Base-by-base conservation (phyloP, 768 basidiomycete genomes). In the Psilocybe sp. region DNA sequence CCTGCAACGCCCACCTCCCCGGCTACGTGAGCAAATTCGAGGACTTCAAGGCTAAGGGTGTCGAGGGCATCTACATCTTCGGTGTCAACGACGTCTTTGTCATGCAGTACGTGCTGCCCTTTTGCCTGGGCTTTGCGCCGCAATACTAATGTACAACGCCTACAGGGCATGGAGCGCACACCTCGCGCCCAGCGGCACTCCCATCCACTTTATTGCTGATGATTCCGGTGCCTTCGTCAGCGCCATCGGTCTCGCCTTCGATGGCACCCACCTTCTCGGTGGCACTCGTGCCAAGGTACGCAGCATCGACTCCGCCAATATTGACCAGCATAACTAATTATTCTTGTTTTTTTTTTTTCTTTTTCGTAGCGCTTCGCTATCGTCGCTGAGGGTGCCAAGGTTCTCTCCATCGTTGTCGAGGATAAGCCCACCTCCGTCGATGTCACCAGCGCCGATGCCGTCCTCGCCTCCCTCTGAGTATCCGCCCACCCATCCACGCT, bases 21-120 rank as follows among this genome's bases (percentile, higher is more conserved):
- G 70, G 75, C 9, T 93, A 86, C 70, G 77, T 92, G 55, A 64
- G 76, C 47, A 74, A 76, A 46, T 86, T 80, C 65, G 77, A 84
- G 12, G 72, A 84, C 61, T 89, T 89, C 79, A 84, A 83, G 69
- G 78, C 72, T 3, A 92, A 90, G 66, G 92, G 89, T 10, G 70
- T 92, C 60, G 77, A 81, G 51, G 74, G 80, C 45, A 79, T 91
- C 52, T 86, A 82, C 53, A 78, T 93, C 47, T 68, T 94, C 47
- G 72, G 82, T 19, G 84, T 89, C 49, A 94, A 94, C 64, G 92
- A 95, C 62, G 75, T 77, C 6, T 93, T 87, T 59, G 86, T 89
- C 40, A 80, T 76, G 50, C 78, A 83, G 76, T 78, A 48, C 48
- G 73, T 58, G 2, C 14, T 46, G 10, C 46, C 16, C 23, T 28